phyloP scores from a whole-genome alignment of 2,329 filamentous ascomycete genomes.

The Chlorencoelia australis region DNA sequence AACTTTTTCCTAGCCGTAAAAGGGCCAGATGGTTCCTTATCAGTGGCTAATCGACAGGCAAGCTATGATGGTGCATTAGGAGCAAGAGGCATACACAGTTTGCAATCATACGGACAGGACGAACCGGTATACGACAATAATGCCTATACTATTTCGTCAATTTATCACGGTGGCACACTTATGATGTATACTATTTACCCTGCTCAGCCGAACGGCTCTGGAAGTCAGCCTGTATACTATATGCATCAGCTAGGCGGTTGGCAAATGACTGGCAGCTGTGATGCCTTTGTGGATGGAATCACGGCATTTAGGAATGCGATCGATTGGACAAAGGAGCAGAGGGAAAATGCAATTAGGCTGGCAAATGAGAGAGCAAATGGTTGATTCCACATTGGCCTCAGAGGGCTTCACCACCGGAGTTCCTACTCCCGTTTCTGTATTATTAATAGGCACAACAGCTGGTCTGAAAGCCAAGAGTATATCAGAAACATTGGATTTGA shows the following conservation, averaged over 20 bases:
- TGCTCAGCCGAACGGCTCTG: too few relatives aligned
- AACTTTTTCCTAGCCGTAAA: slow-evolving; percentile 34
- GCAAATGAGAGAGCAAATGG: background rate
- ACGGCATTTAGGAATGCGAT: slow-evolving; percentile 31
- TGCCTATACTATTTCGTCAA: too few relatives aligned
- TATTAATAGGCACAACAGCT: too few relatives aligned
- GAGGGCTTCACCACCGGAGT: too few relatives aligned
- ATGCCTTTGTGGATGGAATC: slow-evolving; percentile 19
- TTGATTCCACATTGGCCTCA: too few relatives aligned
- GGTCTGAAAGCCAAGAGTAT: too few relatives aligned
- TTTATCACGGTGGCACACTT: background rate
- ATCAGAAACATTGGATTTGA: too few relatives aligned
- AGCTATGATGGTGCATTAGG: too few relatives aligned
- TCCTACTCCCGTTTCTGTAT: too few relatives aligned
- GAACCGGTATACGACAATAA: background rate
- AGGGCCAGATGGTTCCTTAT: slow-evolving; percentile 25
- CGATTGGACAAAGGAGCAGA: too few relatives aligned
- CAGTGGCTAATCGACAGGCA: slow-evolving; percentile 28
- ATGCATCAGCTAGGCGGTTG: background rate
- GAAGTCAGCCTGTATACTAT: background rate
- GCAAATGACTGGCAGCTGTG: background rate
- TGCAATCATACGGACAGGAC: slow-evolving; percentile 12
- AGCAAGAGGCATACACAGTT: too few relatives aligned
- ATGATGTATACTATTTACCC: background rate
- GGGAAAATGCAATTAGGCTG: slow-evolving; percentile 18